Base-by-base conservation (phyloP, 1,139 yeast species). In the Sugiyamaella pinicola region DNA sequence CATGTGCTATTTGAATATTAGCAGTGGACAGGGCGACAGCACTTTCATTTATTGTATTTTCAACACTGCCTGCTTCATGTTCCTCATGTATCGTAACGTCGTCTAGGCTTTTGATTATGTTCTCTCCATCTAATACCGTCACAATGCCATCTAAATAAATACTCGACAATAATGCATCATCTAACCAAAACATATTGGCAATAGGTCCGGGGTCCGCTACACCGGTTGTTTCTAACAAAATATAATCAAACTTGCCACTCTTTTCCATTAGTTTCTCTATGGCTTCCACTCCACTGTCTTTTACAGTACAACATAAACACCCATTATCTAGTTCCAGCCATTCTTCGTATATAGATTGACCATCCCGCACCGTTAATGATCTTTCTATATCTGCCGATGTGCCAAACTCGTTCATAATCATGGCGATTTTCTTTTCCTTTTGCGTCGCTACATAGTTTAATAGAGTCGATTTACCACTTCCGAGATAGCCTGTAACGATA, bases 191-290 rank as follows among this genome's bases (percentile, higher is more conserved):
- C 96, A 93, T 93, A 61, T 84, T 82, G 7, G 97, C 96, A 34
- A 93, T 89, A 0, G 98, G 98, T 5, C 74, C 97, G 0, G 99
- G 99, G 66, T 93, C 98, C 0, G 99, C 99, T n/a, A 95, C 78
- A 0, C 99, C 99, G 0, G 97, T 89, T 0, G 99, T 95, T 67
- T 93, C 99, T 53, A 95, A 73, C 24, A 93, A 69, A 24, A 93
- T 90, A 65, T 93, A 87, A 68, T 95, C 99, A 55, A 93, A 91
- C 52, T 78, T 79, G 13, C 84, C 85, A 38, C 85, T 80, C 47
- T 84, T 79, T 47, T 83, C 85, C 61, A 93, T 84, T 62, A 93
- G 78, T 56, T 88, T 83, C 68, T 93, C 99, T 56, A 93, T 90
- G 0, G 99, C 99, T 35, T 85, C 77, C 1, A 93, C 97, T 5